Evolutionary conservation across 352 stramenopile species (phyloP), one percentile per base, ranked within the genome.

Genomic region (Globisporangium camurandrum): DNA sequence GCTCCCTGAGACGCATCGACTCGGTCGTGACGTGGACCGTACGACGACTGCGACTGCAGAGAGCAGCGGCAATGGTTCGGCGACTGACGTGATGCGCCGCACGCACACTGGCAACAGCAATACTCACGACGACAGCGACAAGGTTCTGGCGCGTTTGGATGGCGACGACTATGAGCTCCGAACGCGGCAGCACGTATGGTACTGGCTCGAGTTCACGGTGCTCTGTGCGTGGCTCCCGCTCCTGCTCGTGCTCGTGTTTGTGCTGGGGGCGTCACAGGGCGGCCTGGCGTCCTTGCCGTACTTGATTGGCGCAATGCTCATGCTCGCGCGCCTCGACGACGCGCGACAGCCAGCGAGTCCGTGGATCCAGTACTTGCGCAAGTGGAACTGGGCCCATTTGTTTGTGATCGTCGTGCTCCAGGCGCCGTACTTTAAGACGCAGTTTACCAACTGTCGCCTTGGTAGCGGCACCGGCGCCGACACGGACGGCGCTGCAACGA

Each of bases 301-400:
- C 38, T 71, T 92, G n/a, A 59, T 79, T 17, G 62, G 59, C 14
- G 68, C 81, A 0, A 57, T 92, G 5, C 64, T 76, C 38, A 89
- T 94, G 75, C 52, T 94, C 2, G 93, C 87, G 59, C 69, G 75
- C 26, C 61, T 93, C 19, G 81, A 94, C 45, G 73, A 88, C 48
- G 56, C 75, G 11, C 75, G 82, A 4, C 43, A 71, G 22, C 75
- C 78, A 16, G 61, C 57, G 3, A 83, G 64, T 40, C 53, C 59
- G 30, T 92, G 77, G 80, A 82, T 94, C 36, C 71, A 84, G 22
- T 71, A 79, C 28, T 56, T 94, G 14, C 72, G 80, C 10, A 86
- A 83, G 42, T 90, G 71, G 70, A 93, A 90, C 44, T 94, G 84
- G 84, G 63, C 61, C 0, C 82, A 94, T 38, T 67, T 94, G 19